phyloP scores from a whole-genome alignment of 2,329 filamentous ascomycete genomes.

The Cordyceps cateniannulata region DNA sequence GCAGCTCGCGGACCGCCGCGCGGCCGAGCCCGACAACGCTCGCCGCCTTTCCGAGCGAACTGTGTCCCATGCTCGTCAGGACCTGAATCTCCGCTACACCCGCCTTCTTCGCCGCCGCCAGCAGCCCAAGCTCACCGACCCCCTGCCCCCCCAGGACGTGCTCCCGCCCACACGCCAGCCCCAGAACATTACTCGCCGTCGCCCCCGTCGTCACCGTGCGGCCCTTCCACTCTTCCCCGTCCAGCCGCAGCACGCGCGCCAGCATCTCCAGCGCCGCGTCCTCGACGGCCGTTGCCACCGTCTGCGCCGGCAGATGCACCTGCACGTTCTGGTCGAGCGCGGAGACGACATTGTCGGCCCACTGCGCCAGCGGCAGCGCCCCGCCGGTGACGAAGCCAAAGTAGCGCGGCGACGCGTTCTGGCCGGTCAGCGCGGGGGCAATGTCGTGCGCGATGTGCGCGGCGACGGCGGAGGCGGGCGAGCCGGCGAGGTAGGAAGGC shows the following conservation, averaged over 20 bases:
- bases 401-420: conserved; percentile 61
- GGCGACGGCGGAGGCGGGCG: conserved; percentile 23
- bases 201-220: conserved; percentile 53
- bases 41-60: conserved; percentile 77
- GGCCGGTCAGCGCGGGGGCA: conserved; percentile 57
- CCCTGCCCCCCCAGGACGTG: conserved; percentile 38
- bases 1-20: conserved; percentile 56
- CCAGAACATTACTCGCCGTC: conserved; percentile 77
- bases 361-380: conserved; percentile 67
- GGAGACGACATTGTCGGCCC: conserved; percentile 79
- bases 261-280: conserved; percentile 65
- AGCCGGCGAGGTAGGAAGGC: conserved; percentile 26
- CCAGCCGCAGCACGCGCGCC: conserved; percentile 57
- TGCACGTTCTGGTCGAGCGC: conserved; percentile 77
- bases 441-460: conserved; percentile 40
- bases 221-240: conserved; percentile 46
- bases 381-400: conserved; percentile 89
- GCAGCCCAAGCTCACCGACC: conserved; percentile 64
- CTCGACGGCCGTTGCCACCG: conserved; percentile 70
- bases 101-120: conserved; percentile 57
- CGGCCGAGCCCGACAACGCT: conserved; percentile 75
- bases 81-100: conserved; percentile 65
- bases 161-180: conserved; percentile 62
- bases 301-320: conserved; percentile 73
- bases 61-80: conserved; percentile 76